Conservation (phyloP, 805 yeast species). For the Clavispora vitiphila region DNA sequence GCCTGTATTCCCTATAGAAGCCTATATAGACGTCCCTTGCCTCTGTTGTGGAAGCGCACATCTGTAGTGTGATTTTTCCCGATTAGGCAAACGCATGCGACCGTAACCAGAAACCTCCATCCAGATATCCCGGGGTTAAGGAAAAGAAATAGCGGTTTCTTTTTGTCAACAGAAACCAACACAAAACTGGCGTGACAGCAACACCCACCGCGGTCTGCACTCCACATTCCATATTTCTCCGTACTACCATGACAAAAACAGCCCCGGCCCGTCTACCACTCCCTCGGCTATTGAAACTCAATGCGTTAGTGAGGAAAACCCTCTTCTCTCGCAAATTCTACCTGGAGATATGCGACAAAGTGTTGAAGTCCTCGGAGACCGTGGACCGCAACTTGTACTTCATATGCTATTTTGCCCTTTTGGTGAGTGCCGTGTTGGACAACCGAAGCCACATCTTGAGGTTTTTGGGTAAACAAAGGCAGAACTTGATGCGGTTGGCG, state of each 20-base stretch:
- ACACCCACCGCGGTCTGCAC: no score
- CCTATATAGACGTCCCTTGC: no score
- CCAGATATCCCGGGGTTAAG: no score
- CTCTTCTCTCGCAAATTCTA: constrained; percentile 35
- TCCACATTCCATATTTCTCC: not conserved
- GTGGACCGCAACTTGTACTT: constrained; percentile 38
- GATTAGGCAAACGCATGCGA: no score
- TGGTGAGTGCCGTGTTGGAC: constrained; percentile 31
- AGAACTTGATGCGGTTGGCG: constrained; percentile 17
- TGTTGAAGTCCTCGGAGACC: constrained; percentile 28
- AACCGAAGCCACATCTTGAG: constrained; percentile 30
- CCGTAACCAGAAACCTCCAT: no score
- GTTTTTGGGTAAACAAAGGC: constrained; percentile 24
- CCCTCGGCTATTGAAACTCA: constrained; percentile 23
- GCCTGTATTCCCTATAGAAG: no score
- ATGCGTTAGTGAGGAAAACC: constrained; percentile 24
- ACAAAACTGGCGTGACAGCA: no score
- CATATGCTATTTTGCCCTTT: constrained; percentile 38
- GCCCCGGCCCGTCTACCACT: constrained; percentile 13
- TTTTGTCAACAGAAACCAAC: no score
- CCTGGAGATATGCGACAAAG: constrained; percentile 37
- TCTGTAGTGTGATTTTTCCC: no score
- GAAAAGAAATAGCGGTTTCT: no score
- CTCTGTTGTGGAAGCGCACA: no score
- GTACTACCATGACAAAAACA: not conserved